A percentile compares a stretch with the other conserved stretches of the same genome.
Evolutionary conservation across 306 rosid genomes (phyloP).

Genomic region (Oemleria cerasiformis): DNA sequence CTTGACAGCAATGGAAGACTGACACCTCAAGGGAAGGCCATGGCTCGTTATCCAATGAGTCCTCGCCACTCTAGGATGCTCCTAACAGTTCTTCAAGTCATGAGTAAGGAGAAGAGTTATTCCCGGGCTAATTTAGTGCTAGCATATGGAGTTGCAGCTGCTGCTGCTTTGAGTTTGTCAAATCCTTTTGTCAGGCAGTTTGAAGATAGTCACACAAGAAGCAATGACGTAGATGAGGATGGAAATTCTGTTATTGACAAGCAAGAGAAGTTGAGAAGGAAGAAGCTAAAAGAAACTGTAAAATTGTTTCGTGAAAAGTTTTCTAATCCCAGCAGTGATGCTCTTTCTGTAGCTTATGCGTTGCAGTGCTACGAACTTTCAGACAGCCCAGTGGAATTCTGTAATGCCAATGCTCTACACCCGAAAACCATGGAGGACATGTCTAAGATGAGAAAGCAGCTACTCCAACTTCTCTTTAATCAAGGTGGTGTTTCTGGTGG

Average conservation of each 20-base stretch:
- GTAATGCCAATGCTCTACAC: conserved; percentile 63
- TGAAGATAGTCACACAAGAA: conserved; percentile 53
- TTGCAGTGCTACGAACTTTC: conserved; percentile 79
- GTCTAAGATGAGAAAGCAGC: conserved; percentile 82
- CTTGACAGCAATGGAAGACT: conserved; percentile 61
- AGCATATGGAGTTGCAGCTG: conserved; percentile 77
- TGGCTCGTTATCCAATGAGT: conserved; percentile 87
- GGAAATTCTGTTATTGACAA: conserved; percentile 36
- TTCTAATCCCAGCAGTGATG: conserved; percentile 71
- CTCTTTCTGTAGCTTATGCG: conserved; percentile 66
- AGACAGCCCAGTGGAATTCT: conserved; percentile 46
- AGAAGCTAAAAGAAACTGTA: conserved; percentile 62
- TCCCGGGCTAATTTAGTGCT: conserved; percentile 53
- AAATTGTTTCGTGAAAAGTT: conserved; percentile 60
- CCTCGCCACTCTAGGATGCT: conserved; percentile 97
- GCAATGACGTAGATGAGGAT: conserved; percentile 34
- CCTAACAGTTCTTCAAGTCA: conserved; percentile 60
- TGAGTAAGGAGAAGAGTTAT: conserved; percentile 44
- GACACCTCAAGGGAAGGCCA: conserved; percentile 73
- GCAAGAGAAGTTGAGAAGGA: conserved; percentile 49
- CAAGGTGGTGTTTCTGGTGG: conserved; percentile 40
- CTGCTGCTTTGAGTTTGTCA: conserved; percentile 86
- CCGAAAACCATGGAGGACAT: conserved; percentile 92
- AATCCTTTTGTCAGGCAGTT: conserved; percentile 65
- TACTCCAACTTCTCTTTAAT: conserved; percentile 62